Evolutionary conservation across 768 basidiomycete genomes (phyloP), one percentile per base, ranked within the genome.

Genomic region (Pulveroboletus sp.): DNA sequence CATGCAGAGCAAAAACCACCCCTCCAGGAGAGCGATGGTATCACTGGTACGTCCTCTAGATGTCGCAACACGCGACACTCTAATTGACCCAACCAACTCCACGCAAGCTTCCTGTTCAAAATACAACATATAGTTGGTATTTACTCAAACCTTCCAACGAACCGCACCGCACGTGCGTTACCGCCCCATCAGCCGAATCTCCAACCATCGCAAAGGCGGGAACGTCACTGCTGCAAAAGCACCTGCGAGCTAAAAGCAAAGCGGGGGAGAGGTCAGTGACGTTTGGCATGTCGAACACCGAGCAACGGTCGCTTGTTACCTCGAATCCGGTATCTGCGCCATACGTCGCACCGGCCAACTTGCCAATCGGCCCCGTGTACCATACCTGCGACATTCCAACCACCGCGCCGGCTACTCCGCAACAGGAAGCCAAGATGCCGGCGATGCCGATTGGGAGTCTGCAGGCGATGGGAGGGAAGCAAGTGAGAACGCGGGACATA

Each of bases 281-380:
- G 21, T 21, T 21, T 21, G 21, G 21, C 21, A 21, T 21, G 21
- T 21, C 21, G 21, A 21, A 21, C 21, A 21, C 4, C 21, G 8
- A 9, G n/a, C n/a, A 5, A 15, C 2, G 6, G 32, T 1, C 69
- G 28, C 27, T 21, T 21, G 21, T 21, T 21, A 77, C 74, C 69
- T 80, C 79, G 49, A 81, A 80, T 30, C 79, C 79, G 27, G 81
- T 67, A 56, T 81, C 79, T 1, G 76, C 78, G 28, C 79, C 78
- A 36, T 60, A 72, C 10, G 33, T 21, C 3, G 61, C 69, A 11
- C 77, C 76, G 5, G 76, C 73, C 39, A 70, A 50, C 41, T 57
- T 59, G 4, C 70, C 80, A 4, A 80, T 57, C 0, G 78, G 79
- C 1, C 80, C 80, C 2, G 71, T 75, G 48, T 78, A 80, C 77